Percentiles rank a stretch among this genome's conserved stretches.
Evolutionary conservation across 2,329 filamentous ascomycete species (phyloP).

Genomic region (Fusarium sp.): DNA sequence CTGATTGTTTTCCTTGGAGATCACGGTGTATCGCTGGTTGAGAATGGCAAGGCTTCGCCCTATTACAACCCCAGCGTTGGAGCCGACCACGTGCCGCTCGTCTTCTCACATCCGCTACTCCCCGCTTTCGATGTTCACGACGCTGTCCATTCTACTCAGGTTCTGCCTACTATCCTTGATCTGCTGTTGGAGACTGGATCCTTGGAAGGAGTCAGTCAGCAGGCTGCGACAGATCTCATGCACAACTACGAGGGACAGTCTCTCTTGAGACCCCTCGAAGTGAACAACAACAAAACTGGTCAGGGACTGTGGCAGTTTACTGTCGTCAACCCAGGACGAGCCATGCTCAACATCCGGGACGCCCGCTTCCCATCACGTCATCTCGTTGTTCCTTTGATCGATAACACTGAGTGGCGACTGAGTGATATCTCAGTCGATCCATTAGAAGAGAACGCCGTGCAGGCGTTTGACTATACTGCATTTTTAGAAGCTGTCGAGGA

Average conservation of each 20-base stretch:
- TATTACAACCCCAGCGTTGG: slow-evolving; percentile 53
- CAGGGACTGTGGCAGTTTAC: slow-evolving; percentile 53
- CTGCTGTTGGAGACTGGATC: slow-evolving; percentile 51
- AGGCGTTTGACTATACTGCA: slow-evolving; percentile 46
- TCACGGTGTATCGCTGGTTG: slow-evolving; percentile 52
- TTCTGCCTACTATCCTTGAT: slow-evolving; percentile 53
- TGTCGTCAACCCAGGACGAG: slow-evolving; percentile 52
- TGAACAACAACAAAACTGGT: slow-evolving; percentile 36
- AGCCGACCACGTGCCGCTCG: slow-evolving; percentile 50
- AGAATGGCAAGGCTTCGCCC: slow-evolving; percentile 49
- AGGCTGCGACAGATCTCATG: slow-evolving; percentile 44
- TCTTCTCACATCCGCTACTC: slow-evolving; percentile 51
- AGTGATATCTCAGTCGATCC: slow-evolving; percentile 49
- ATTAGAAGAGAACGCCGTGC: slow-evolving; percentile 43
- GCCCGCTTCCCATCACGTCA: slow-evolving; percentile 49
- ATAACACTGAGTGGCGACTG: slow-evolving; percentile 53
- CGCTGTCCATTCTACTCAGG: slow-evolving; percentile 50
- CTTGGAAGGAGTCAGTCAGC: slow-evolving; percentile 35
- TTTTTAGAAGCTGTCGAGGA: slow-evolving; percentile 46
- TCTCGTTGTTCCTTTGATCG: slow-evolving; percentile 50
- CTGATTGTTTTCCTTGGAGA: slow-evolving; percentile 53
- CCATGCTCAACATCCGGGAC: slow-evolving; percentile 52
- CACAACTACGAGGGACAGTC: slow-evolving; percentile 53
- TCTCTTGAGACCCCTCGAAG: slow-evolving; percentile 44
- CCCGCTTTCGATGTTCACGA: slow-evolving; percentile 49